Base-by-base conservation (phyloP, 352 stramenopile genomes). In the Pythium pyrilobum region DNA sequence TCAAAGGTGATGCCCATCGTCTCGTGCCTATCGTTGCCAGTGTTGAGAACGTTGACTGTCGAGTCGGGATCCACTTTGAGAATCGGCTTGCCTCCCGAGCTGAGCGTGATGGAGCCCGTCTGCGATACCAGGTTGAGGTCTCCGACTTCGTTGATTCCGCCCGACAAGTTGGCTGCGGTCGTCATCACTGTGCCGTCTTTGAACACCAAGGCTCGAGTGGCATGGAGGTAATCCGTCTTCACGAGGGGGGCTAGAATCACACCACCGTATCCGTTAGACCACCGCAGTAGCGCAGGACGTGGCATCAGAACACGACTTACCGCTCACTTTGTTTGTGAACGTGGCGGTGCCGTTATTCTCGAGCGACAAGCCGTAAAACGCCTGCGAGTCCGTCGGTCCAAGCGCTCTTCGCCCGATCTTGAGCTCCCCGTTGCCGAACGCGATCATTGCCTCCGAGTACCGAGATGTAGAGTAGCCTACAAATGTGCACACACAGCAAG, bases 101-200 rank as follows among this genome's bases (percentile, higher is more conserved):
- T 89, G 33, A 81, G 56, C 18, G 84, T 55, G 1, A 93, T 72
- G 10, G 74, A 67, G n/a, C 80, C 82, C 8, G 69, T 74, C 39
- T 74, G 71, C 10, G 79, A 90, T 3, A 88, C 77, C 5, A 93
- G 54, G 45, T 93, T 93, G 24, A 93, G 42, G 32, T 90, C 80
- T 1, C 82, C 80, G 8, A 77, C 60, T 48, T 88, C 76, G 39
- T 82, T 87, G n/a, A 90, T 66, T 8, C 82, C 77, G n/a, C 80
- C 80, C 8, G 78, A 86, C 43, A 81, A 74, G 33, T 89, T 87
- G 6, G 78, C 80, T 10, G 82, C 82, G 5, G 80, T 90, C 5
- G 82, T 91, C 82, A 91, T 93, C 21, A 83, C 63, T 2, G 78
- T 86, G 1, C 78, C 82, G 42, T 93, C 82, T 9, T 79, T 62